Evolutionary conservation across 2,329 filamentous ascomycete species (phyloP).

Genomic region (Magnaporthiopsis rhizophila): DNA sequence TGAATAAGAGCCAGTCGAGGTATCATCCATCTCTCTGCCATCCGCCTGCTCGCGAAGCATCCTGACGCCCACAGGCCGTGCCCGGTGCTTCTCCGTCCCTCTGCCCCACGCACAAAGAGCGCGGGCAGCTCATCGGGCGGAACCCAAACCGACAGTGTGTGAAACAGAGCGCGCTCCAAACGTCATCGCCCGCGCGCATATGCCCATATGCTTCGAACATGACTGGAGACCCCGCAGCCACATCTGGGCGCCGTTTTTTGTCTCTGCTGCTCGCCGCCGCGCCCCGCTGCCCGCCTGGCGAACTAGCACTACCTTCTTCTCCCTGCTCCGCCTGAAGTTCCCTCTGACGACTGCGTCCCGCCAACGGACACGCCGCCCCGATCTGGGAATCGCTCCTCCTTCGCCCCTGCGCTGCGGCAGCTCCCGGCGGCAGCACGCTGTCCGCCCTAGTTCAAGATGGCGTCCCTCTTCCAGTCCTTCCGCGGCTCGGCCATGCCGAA

Average conservation of each 20-base stretch:
- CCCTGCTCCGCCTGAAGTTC: neutral
- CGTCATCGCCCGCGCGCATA: conserved; percentile 5
- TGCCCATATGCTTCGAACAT: conserved; percentile 7
- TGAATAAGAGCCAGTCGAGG: neutral
- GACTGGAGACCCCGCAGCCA: conserved; percentile 6
- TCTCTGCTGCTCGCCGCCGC: conserved; percentile 1
- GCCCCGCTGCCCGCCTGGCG: neutral
- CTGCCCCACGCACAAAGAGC: neutral
- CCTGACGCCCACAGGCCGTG: neutral
- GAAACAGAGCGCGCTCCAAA: neutral
- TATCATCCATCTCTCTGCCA: neutral
- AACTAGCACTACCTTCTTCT: neutral
- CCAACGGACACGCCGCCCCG: neutral
- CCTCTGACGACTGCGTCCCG: neutral
- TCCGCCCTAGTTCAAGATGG: conserved; percentile 42
- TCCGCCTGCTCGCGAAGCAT: neutral
- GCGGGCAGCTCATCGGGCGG: neutral
- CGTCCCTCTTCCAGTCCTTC: conserved; percentile 61
- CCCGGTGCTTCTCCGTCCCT: neutral
- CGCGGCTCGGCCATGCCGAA: conserved; percentile 72
- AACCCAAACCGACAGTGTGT: neutral
- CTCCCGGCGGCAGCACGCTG: neutral
- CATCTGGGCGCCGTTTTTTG: neutral
- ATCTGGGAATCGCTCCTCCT: neutral
- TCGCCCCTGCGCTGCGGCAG: neutral